A percentile compares a stretch with the other conserved stretches of the same genome.
phyloP scores from a whole-genome alignment of 805 yeast genomes.

The Middelhovenomyces tepae region DNA sequence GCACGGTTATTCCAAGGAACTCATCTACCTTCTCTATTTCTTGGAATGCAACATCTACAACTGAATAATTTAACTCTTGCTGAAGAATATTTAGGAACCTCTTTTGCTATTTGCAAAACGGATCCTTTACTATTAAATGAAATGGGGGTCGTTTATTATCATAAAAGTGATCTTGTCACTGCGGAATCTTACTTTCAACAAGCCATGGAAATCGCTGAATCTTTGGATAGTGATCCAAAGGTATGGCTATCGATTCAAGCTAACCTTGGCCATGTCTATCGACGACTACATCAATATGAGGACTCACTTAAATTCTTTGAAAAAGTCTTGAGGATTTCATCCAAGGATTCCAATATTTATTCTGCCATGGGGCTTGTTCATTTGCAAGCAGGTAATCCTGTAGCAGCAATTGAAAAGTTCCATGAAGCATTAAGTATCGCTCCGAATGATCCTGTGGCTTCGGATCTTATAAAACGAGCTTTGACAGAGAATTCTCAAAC shows the following conservation, averaged over 20 bases:
- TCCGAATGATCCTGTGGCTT: constrained; percentile 77
- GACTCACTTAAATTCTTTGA: constrained; percentile 69
- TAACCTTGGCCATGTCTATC: constrained; percentile 81
- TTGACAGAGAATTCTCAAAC: constrained; percentile 14
- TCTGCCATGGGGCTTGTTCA: constrained; percentile 81
- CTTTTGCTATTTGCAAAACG: constrained; percentile 67
- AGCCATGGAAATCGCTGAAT: constrained; percentile 62
- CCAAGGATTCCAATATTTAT: constrained; percentile 63
- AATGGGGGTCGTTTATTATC: constrained; percentile 84
- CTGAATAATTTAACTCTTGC: constrained; percentile 77
- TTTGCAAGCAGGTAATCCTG: constrained; percentile 54
- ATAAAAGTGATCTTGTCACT: constrained; percentile 52
- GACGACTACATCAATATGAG: constrained; percentile 52
- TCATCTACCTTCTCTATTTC: constrained; percentile 77
- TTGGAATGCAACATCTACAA: constrained; percentile 94
- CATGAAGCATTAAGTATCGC: constrained; percentile 74
- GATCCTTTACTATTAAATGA: constrained; percentile 90
- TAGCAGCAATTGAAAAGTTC: constrained; percentile 63
- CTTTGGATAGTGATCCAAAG: constrained; percentile 65
- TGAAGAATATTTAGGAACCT: constrained; percentile 71
- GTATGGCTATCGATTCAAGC: constrained; percentile 81
- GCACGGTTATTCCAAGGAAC: constrained; percentile 69
- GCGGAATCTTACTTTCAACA: constrained; percentile 65
- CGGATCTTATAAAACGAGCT: constrained; percentile 74
- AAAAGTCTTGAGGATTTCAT: constrained; percentile 61